Base-by-base conservation (phyloP, 495 filamentous ascomycete genomes). In the Neurospora tetraspora region DNA sequence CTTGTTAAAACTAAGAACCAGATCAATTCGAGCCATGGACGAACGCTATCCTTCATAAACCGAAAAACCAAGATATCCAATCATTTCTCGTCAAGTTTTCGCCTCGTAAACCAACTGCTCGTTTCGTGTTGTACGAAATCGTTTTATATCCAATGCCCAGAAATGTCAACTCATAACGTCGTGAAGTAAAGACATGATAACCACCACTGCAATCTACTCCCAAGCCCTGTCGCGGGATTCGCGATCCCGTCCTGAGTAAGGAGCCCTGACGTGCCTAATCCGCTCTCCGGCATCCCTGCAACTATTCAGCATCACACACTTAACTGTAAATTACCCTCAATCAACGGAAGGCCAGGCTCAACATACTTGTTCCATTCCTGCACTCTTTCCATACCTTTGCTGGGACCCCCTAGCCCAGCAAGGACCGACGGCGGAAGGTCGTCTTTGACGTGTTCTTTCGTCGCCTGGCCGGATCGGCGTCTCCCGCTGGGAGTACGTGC, bases 281-380 rank as follows among this genome's bases (percentile, higher is more conserved):
- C 53, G 53, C 53, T 65, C 53, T 65, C 53, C 53, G 53, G 27
- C 53, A 16, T 65, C 53, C 53, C 53, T 65, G 53, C 27, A 65
- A 65, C 53, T 47, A 47, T 71, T 43, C 38, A 47, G 27, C 43
- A 43, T 43, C 69, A 71, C 43, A 5, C 31, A 27, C 71, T 42
- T 69, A 36, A 70, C 36, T 34, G 40, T 71, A 27, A 69, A 23
- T 36, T 20, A 3, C 69, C 37, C 70, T 75, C 76, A 27, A 69
- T 75, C 18, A 80, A 78, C 11, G 81, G 77, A 39, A 47, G 10
- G 36, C 80, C 82, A 27, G 80, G 76, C 73, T 83, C 84, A 47
- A 86, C 82, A 75, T 84, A 83, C 53, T 80, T 81, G 37, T 81
- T 76, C 84, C 84, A 86, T 74, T 86, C 84, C 43, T 74, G 79